Percentiles rank a stretch among this genome's conserved stretches.
These are phyloP conservation scores for Dendryphion nanum DNA, from an alignment of 2,329 filamentous ascomycete genomes.

Conservation along the genomic window DNA sequence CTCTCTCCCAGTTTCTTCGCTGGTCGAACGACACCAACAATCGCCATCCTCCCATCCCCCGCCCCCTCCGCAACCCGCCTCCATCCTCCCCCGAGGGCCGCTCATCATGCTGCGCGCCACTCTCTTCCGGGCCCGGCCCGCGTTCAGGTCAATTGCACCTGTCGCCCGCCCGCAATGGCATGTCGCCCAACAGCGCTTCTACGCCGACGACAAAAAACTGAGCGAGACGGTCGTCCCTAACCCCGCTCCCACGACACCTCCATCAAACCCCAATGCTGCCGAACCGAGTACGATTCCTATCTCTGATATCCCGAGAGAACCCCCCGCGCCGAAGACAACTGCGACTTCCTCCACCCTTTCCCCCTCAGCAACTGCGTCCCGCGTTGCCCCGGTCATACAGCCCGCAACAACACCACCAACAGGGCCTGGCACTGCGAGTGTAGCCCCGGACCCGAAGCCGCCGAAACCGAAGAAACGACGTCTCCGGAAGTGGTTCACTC, in stretches of 20 bases:
- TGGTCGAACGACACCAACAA: background rate
- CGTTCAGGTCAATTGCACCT: slow-evolving; percentile 36
- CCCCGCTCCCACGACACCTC: slow-evolving; percentile 36
- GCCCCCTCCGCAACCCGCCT: slow-evolving; percentile 12
- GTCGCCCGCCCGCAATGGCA: slow-evolving; percentile 38
- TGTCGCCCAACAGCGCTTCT: slow-evolving; percentile 49
- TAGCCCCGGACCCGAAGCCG: slow-evolving; percentile 41
- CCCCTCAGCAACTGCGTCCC: slow-evolving; percentile 34
- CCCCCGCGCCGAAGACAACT: slow-evolving; percentile 49
- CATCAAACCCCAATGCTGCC: slow-evolving; percentile 29
- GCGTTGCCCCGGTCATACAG: slow-evolving; percentile 28
- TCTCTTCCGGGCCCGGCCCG: slow-evolving; percentile 49
- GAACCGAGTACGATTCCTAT: slow-evolving; percentile 36
- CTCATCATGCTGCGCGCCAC: slow-evolving; percentile 58
- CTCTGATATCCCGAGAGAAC: too few species aligned
- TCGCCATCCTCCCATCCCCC: slow-evolving; percentile 8
- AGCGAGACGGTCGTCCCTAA: slow-evolving; percentile 39
- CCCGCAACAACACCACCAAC: slow-evolving; percentile 40
- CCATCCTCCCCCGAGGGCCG: slow-evolving; percentile 36
- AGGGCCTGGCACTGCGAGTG: slow-evolving; percentile 42
- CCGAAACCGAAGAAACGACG: slow-evolving; percentile 66
- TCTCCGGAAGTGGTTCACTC: slow-evolving; percentile 74
- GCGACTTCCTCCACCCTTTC: background rate
- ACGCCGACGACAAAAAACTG: slow-evolving; percentile 48
- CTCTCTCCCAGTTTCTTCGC: too few species aligned